Percentiles rank a stretch among this genome's conserved stretches.
Conservation (phyloP, 208 protist species). For the Leishmania braziliensis region DNA sequence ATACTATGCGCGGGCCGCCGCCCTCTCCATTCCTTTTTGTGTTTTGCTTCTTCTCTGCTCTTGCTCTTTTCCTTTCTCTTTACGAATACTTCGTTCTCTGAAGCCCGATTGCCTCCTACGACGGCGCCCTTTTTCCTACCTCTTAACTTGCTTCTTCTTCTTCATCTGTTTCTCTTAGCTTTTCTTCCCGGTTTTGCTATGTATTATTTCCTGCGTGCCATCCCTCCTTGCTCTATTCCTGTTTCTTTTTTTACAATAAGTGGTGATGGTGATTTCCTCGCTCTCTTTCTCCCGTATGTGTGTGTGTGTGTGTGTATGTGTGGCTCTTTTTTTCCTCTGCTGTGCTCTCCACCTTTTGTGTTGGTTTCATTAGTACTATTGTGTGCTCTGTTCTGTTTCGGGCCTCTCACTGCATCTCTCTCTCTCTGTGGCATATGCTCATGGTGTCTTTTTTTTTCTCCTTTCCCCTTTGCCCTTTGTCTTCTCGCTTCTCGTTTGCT, state of each 20-base stretch:
- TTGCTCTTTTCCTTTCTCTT: background rate
- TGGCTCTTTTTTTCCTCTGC: background rate
- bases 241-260: background rate
- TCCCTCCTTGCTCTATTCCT: background rate
- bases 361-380: constrained; percentile 1
- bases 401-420: background rate
- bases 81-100: too few relatives aligned
- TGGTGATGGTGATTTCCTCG: background rate
- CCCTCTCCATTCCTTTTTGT: background rate
- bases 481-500: background rate
- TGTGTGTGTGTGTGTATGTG: background rate
- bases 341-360: too few relatives aligned
- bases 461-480: background rate
- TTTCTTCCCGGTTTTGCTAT: background rate
- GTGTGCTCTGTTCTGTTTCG: background rate
- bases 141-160: background rate
- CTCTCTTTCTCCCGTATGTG: background rate
- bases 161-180: background rate
- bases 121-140: background rate
- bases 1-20: background rate
- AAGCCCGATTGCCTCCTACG: background rate
- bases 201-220: background rate
- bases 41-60: constrained; percentile 1
- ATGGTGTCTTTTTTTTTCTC: background rate
- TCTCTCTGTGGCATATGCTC: background rate